These are phyloP conservation scores for Nemania serpens DNA, from an alignment of 2,329 filamentous ascomycete species.

Conservation along the genomic window DNA sequence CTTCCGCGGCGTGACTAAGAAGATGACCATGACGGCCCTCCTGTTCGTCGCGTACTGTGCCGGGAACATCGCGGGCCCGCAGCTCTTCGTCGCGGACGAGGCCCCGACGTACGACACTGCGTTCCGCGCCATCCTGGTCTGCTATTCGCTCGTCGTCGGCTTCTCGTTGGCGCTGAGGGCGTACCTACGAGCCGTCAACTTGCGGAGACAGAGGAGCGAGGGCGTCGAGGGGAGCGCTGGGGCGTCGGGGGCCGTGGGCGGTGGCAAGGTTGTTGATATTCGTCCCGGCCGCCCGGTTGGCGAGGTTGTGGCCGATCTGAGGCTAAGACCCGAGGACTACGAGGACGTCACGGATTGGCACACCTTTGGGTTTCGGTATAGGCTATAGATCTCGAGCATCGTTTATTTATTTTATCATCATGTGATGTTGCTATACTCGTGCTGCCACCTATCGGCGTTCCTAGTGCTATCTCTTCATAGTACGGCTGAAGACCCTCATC, in stretches of 20 bases:
- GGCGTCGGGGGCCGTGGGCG: slow-evolving; percentile 46
- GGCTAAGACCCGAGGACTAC: slow-evolving; percentile 52
- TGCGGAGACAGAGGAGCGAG: slow-evolving; percentile 47
- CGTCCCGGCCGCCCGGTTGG: slow-evolving; percentile 34
- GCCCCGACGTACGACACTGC: slow-evolving; percentile 58
- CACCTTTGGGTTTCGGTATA: slow-evolving; percentile 62
- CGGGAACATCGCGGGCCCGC: slow-evolving; percentile 61
- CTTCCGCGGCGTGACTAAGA: slow-evolving; percentile 62
- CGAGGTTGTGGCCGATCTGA: slow-evolving; percentile 43
- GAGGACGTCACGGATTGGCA: slow-evolving; percentile 66
- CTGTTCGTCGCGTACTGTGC: slow-evolving; percentile 60
- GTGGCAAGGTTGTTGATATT: slow-evolving; percentile 43
- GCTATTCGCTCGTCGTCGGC: slow-evolving; percentile 56
- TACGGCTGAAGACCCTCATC: no score
- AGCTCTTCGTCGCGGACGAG: slow-evolving; percentile 56
- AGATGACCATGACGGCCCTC: slow-evolving; percentile 62
- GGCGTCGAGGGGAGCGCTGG: slow-evolving; percentile 52
- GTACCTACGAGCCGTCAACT: slow-evolving; percentile 55
- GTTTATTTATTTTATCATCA: no score
- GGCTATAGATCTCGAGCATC: slow-evolving; percentile 43
- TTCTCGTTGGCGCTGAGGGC: slow-evolving; percentile 50
- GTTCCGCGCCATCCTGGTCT: slow-evolving; percentile 60
- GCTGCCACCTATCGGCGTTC: no score
- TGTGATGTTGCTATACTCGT: background rate
- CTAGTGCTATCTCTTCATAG: no score